These are phyloP conservation scores for Brasilioporus rufonigricans DNA, from an alignment of 768 basidiomycete species.

Conservation along the genomic window DNA sequence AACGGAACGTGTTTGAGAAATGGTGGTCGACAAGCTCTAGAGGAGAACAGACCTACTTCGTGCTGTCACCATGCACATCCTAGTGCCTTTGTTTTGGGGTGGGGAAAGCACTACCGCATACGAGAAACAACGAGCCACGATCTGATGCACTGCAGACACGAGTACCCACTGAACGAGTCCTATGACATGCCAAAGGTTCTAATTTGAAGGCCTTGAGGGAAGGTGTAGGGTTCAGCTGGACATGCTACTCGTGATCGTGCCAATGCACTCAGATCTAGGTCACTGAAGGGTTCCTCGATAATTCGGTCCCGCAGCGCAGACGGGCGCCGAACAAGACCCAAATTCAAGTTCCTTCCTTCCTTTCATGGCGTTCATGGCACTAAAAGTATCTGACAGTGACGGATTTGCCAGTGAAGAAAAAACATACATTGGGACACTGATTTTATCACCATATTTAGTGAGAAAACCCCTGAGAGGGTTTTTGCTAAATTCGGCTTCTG, in stretches of 20 bases:
- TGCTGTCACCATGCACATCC: slow-evolving; percentile 21
- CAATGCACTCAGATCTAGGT: not conserved
- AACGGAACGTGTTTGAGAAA: not conserved
- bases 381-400: not conserved
- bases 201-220: not conserved
- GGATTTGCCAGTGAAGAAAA: not conserved
- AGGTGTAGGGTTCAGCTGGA: not conserved
- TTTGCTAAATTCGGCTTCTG: not conserved
- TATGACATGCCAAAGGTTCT: not conserved
- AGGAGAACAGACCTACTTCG: slow-evolving; percentile 32
- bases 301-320: not conserved
- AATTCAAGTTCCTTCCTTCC: not conserved
- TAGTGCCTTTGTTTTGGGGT: slow-evolving; percentile 23
- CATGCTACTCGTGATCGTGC: not conserved
- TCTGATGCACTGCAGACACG: not conserved
- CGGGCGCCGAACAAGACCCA: not conserved
- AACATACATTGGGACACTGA: not conserved
- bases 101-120: slow-evolving; percentile 2
- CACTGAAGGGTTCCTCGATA: not conserved
- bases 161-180: not conserved
- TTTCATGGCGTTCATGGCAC: not conserved
- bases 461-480: not conserved
- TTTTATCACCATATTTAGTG: not conserved
- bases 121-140: not conserved
- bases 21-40: not conserved